phyloP scores from a whole-genome alignment of 139 green algal genomes.

The Desmodesmus armatus region DNA sequence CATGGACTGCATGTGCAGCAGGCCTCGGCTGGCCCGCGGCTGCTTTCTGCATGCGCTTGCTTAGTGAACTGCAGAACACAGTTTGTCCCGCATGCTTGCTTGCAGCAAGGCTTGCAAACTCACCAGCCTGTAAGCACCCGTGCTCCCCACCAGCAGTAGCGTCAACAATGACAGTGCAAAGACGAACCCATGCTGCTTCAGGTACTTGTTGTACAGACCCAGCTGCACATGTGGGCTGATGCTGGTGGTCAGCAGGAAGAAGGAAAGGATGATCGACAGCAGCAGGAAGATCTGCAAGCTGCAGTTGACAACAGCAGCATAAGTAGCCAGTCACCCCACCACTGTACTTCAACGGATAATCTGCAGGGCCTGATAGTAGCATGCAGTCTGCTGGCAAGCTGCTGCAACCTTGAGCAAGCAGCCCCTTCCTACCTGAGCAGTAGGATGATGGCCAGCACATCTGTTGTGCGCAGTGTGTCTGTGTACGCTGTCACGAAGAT shows the following conservation, averaged over 20 bases:
- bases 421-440: conserved; percentile 15
- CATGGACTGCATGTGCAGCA: not conserved
- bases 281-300: conserved; percentile 39
- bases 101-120: not conserved
- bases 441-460: conserved; percentile 30
- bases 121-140: conserved; percentile 29
- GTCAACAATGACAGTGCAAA: conserved; percentile 15
- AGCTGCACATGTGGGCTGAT: conserved; percentile 14
- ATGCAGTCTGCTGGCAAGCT: no score
- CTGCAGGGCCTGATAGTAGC: no score
- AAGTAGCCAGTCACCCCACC: not conserved
- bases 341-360: not conserved
- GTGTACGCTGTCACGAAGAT: conserved; percentile 36
- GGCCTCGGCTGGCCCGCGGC: not conserved
- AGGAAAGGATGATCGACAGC: conserved; percentile 17
- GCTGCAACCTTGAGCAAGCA: no score
- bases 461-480: conserved; percentile 21
- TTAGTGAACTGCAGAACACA: not conserved
- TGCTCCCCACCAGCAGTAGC: conserved; percentile 21
- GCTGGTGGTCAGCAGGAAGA: conserved; percentile 41
- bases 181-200: conserved; percentile 6
- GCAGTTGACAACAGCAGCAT: not conserved
- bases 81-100: not conserved
- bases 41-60: not conserved
- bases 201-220: conserved; percentile 27